These are phyloP conservation scores for Solanum bulbocastanum DNA, from an alignment of 257 asterid species.

Conservation along the genomic window DNA sequence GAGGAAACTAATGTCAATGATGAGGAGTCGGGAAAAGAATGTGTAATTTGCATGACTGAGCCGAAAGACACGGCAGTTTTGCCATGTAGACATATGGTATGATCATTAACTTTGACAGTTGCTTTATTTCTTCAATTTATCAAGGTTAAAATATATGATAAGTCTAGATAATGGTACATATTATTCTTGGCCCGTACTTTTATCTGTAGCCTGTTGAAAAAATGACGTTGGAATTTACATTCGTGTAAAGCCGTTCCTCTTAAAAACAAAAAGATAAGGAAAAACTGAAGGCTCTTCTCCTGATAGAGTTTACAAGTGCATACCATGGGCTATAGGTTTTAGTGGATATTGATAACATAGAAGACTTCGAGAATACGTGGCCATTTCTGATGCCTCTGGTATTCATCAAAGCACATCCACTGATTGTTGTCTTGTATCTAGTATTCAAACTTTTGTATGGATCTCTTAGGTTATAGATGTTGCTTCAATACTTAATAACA, in stretches of 20 bases:
- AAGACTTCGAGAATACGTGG: background rate
- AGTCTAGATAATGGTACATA: background rate
- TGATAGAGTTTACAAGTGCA: background rate
- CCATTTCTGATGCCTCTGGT: background rate
- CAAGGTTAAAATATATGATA: background rate
- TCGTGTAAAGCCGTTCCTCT: background rate
- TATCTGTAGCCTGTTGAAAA: background rate
- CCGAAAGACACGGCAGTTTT: conserved; percentile 78
- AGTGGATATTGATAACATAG: background rate
- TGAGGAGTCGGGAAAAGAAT: conserved; percentile 71
- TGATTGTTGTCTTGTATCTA: background rate
- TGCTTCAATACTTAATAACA: background rate
- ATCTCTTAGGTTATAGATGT: background rate
- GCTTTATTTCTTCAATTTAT: background rate
- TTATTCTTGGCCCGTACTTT: background rate
- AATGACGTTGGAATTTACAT: background rate
- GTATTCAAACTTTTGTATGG: background rate
- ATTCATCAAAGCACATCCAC: background rate
- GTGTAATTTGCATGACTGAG: conserved; percentile 94
- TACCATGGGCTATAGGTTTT: background rate
- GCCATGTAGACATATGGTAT: conserved; percentile 98
- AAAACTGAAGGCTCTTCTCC: background rate
- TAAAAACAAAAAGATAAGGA: background rate
- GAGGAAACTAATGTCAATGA: conserved; percentile 39
- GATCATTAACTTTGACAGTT: conserved; percentile 7